Percentiles rank a stretch among this genome's conserved stretches.
These are phyloP conservation scores for Cicer yamashitae DNA, from an alignment of 306 rosid genomes.

Conservation along the genomic window DNA sequence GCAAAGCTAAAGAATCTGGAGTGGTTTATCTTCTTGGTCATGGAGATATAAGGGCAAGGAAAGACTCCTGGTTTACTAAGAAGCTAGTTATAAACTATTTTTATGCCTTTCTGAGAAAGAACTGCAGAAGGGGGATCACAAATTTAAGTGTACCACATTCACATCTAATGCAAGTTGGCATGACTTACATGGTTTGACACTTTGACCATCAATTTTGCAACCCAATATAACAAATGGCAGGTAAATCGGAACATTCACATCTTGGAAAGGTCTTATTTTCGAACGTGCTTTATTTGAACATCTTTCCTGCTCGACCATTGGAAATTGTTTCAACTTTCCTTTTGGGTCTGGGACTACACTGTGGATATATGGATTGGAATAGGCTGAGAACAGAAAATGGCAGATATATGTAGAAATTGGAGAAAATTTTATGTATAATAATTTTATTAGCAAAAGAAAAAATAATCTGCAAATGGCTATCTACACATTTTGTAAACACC, in stretches of 20 bases:
- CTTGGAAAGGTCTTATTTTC: constrained; percentile 36
- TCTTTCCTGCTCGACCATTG: constrained; percentile 22
- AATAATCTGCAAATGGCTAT: background rate
- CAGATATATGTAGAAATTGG: constrained; percentile 29
- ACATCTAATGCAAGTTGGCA: constrained; percentile 93
- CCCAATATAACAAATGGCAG: constrained; percentile 32
- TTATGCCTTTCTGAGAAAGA: constrained; percentile 84
- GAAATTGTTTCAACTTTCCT: constrained; percentile 29
- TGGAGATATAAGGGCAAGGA: constrained; percentile 92
- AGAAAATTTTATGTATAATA: constrained; percentile 15
- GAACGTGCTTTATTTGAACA: constrained; percentile 21
- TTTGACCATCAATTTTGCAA: constrained; percentile 59
- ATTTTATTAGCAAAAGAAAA: constrained; percentile 3
- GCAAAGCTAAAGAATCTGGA: constrained; percentile 90
- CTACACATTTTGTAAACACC: constrained; percentile 19
- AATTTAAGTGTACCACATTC: constrained; percentile 96
- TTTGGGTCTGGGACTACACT: constrained; percentile 25
- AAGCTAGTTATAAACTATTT: constrained; percentile 88
- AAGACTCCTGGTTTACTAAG: constrained; percentile 92
- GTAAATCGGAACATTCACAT: constrained; percentile 19
- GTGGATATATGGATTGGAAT: constrained; percentile 38
- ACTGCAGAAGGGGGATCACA: constrained; percentile 85
- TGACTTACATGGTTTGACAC: constrained; percentile 96
- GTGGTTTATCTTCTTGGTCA: constrained; percentile 95
- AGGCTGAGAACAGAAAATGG: constrained; percentile 29